phyloP scores from a whole-genome alignment of 805 yeast genomes.

The Komagataella pastoris region DNA sequence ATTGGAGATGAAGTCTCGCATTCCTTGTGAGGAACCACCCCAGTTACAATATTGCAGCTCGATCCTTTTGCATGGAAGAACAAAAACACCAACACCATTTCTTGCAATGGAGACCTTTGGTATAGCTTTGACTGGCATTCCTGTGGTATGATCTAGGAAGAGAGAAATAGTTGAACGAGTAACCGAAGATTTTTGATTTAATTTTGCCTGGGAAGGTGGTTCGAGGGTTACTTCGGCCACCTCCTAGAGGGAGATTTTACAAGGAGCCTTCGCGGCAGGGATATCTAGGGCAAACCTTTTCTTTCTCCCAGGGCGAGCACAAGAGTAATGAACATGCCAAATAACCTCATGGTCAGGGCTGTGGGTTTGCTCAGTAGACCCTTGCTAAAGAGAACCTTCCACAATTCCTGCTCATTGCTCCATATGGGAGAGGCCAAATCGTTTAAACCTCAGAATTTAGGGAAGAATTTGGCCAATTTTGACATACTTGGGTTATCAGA shows the following conservation, averaged over 20 bases:
- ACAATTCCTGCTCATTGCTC: not conserved
- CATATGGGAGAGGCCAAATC: conserved; percentile 1
- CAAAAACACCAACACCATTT: conserved; percentile 67
- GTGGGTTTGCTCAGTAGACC: not conserved
- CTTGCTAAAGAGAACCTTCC: not conserved
- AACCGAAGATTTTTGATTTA: not conserved
- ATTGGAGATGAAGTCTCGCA: conserved; percentile 47
- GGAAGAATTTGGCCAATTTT: conserved; percentile 24
- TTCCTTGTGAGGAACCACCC: conserved; percentile 89
- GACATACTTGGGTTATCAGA: conserved; percentile 29
- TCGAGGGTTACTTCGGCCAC: not conserved
- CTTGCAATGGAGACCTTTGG: conserved; percentile 46
- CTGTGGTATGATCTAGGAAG: not conserved
- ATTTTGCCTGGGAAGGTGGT: not conserved
- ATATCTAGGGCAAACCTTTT: not conserved
- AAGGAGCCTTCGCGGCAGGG: not conserved
- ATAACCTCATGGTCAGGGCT: not conserved
- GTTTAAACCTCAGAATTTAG: conserved; percentile 20
- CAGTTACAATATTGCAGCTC: conserved; percentile 80
- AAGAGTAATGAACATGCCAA: not conserved
- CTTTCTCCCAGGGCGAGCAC: not conserved
- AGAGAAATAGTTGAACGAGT: not conserved
- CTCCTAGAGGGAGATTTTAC: not conserved
- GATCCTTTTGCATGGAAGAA: conserved; percentile 63
- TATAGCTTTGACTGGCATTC: conserved; percentile 48